phyloP scores from a whole-genome alignment of 2,329 filamentous ascomycete species.

The Neonectria hederae region DNA sequence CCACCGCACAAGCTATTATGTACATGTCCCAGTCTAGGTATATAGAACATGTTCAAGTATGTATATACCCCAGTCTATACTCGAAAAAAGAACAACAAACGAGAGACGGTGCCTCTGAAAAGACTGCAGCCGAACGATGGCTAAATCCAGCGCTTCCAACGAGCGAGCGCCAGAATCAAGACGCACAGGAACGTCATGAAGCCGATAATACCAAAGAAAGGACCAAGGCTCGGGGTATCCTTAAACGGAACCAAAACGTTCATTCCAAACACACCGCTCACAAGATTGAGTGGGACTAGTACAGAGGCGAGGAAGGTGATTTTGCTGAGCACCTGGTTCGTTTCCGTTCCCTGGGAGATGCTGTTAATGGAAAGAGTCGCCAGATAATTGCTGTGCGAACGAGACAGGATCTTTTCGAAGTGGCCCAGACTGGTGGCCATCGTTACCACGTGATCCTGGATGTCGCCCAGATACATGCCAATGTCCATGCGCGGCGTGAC shows the following conservation, averaged over 20 bases:
- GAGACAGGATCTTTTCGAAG: constrained; percentile 96
- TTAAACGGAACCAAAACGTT: constrained; percentile 79
- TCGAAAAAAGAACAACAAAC: constrained; percentile 21
- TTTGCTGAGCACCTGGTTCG: constrained; percentile 91
- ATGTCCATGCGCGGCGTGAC: constrained; percentile 97
- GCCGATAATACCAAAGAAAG: constrained; percentile 62
- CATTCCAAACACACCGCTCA: constrained; percentile 90
- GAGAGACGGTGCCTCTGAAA: constrained; percentile 4
- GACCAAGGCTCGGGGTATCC: constrained; percentile 61
- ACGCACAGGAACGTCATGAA: constrained; percentile 64
- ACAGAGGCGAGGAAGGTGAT: constrained; percentile 95
- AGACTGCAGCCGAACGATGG: constrained; percentile 3
- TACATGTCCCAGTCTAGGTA: constrained; percentile 12
- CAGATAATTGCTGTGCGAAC: constrained; percentile 94
- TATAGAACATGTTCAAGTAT: constrained; percentile 24
- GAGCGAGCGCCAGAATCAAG: constrained; percentile 57
- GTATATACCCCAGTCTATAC: constrained; percentile 31
- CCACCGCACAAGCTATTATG: constrained; percentile 16
- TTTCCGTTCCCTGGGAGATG: constrained; percentile 85
- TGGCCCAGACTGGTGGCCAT: constrained; percentile 98
- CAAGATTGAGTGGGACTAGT: constrained; percentile 93
- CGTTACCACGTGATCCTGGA: constrained; percentile 98
- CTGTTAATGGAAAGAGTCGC: constrained; percentile 94
- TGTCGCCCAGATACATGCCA: constrained; percentile 94
- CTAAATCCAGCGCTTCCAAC: constrained; percentile 59